A percentile compares a stretch with the other conserved stretches of the same genome.
Conservation (phyloP, 495 filamentous ascomycete species). For the Annulohypoxylon bovei region DNA sequence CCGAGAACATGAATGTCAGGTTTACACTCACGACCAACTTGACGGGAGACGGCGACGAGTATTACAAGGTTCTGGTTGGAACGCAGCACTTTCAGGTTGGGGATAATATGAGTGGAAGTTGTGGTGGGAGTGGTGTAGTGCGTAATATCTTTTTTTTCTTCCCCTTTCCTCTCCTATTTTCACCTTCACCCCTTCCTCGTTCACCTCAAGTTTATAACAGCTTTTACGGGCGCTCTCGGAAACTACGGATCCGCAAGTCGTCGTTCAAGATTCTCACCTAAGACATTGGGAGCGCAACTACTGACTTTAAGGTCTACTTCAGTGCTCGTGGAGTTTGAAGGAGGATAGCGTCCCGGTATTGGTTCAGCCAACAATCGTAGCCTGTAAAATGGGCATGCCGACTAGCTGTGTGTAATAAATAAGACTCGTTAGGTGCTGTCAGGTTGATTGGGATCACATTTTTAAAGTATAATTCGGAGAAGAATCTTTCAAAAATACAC, state of each 20-base stretch:
- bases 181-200: background rate
- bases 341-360: slow-evolving; percentile 12
- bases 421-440: background rate
- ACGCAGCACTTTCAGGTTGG: slow-evolving; percentile 32
- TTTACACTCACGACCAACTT: slow-evolving; percentile 27
- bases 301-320: slow-evolving; percentile 1
- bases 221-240: background rate
- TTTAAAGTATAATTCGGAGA: background rate
- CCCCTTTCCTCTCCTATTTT: background rate
- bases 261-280: background rate
- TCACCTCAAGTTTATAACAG: background rate
- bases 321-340: slow-evolving; percentile 33
- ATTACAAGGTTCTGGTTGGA: slow-evolving; percentile 14
- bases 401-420: background rate
- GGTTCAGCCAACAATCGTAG: slow-evolving; percentile 14
- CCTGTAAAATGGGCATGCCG: slow-evolving; percentile 6
- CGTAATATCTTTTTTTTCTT: background rate
- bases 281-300: background rate
- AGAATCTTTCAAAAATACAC: background rate
- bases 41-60: slow-evolving; percentile 2
- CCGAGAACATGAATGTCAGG: slow-evolving; percentile 21
- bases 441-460: background rate
- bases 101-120: slow-evolving; percentile 23
- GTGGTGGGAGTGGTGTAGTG: slow-evolving; percentile 35
- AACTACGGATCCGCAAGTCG: background rate